These are phyloP conservation scores for Pyricularia pennisetigena DNA, from an alignment of 2,329 filamentous ascomycete genomes.

Conservation along the genomic window DNA sequence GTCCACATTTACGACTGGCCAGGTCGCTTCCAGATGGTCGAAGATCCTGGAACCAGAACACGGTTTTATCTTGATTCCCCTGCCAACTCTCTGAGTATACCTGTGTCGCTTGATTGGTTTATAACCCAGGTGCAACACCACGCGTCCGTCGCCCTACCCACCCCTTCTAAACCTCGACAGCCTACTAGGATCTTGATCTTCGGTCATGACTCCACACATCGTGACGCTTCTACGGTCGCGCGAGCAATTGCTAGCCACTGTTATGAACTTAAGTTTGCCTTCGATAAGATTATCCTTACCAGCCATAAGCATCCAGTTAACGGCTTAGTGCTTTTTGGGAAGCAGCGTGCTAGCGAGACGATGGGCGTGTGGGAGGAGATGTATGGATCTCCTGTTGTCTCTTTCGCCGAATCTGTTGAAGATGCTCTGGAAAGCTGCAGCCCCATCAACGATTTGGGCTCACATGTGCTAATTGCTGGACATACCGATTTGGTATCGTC, in stretches of 20 bases:
- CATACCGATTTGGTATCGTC: slow-evolving; percentile 6
- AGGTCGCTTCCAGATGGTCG: slow-evolving; percentile 3
- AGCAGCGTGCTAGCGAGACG: background rate
- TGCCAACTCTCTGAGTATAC: slow-evolving; percentile 1
- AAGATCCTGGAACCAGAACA: background rate
- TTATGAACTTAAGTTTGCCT: background rate
- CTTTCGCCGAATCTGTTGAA: background rate
- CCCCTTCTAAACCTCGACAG: background rate
- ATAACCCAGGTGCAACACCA: background rate
- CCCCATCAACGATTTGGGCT: background rate
- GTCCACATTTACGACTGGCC: background rate
- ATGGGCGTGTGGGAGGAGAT: background rate
- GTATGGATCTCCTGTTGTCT: background rate
- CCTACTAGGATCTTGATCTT: background rate
- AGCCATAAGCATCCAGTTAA: background rate
- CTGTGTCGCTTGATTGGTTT: slow-evolving; percentile 4
- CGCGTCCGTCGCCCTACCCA: background rate
- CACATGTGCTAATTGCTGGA: slow-evolving; percentile 1
- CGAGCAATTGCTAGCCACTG: background rate
- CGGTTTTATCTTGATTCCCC: slow-evolving; percentile 2
- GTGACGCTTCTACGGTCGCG: background rate
- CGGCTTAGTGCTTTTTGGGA: background rate
- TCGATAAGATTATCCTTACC: slow-evolving; percentile 1
- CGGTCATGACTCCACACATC: background rate
- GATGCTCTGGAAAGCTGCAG: background rate